Base-by-base conservation (phyloP, 768 basidiomycete genomes). In the Trametopsis cervina region DNA sequence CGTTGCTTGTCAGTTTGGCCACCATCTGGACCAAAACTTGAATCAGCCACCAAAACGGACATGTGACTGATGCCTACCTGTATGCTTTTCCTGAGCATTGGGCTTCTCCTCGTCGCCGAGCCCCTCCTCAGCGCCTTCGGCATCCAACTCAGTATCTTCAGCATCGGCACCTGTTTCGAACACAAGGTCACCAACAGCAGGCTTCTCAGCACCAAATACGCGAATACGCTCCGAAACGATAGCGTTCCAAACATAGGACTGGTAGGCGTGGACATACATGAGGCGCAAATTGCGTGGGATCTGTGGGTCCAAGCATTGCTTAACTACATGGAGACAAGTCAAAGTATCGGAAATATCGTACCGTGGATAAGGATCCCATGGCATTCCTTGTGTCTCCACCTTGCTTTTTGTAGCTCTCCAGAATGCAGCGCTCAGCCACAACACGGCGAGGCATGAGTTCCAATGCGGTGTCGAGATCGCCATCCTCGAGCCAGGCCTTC, bases 241-340 rank as follows among this genome's bases (percentile, higher is more conserved):
- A 40, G 91, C 83, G 66, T 99, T 99, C 95, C 95, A 99, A 26
- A 98, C 84, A 58, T 97, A 99, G 13, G 90, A 94, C 64, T 99
- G 96, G 63, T 97, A 99, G 24, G 94, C 94, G 65, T 99, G 96
- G 46, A 97, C 83, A 63, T 98, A 99, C 89, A 99, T 97, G 54
- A 96, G 69, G 43, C 96, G 79, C 50, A 99, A 77, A 60, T 95
- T 98, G 47, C 86, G 78, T 12, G 96, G 96, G 56, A 99, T 98
- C 95, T 97, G 55, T 36, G 24, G 18, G 13, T 42, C 26, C 22
- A 22, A 22, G 42, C 11, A 25, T 43, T 29, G 21, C 23, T 46
- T 23, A 40, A 26, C 25, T 1, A 44, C 43, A 27, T 38, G 20
- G 37, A 39, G 36, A n/a, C n/a, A n/a, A n/a, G 9, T 26, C 45